phyloP scores from a whole-genome alignment of 2,329 filamentous ascomycete genomes.

The Onygena corvina region DNA sequence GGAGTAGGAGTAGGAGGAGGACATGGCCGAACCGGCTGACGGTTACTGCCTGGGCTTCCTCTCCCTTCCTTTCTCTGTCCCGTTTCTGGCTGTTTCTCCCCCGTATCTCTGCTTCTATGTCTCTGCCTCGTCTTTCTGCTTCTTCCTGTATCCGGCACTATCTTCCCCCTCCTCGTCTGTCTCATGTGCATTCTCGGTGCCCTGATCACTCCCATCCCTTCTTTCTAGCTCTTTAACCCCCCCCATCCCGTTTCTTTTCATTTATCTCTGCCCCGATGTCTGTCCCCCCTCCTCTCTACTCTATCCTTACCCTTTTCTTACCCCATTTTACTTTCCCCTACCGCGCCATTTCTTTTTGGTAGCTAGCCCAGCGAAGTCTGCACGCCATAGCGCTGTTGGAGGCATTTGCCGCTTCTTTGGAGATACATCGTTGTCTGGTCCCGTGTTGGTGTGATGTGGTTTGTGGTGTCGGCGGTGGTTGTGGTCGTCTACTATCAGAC shows the following conservation, averaged over 20 bases:
- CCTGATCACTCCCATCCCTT: background rate
- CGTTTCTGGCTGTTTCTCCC: background rate
- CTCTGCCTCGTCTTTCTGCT: background rate
- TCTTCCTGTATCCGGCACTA: background rate
- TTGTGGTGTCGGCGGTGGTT: background rate
- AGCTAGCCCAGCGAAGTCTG: background rate
- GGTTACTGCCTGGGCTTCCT: slow-evolving; percentile 8
- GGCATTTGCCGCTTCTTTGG: background rate
- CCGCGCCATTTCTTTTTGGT: background rate
- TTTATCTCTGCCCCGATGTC: background rate
- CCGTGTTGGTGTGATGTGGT: background rate
- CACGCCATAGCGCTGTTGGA: slow-evolving; percentile 3
- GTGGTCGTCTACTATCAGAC: no score
- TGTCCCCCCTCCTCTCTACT: background rate
- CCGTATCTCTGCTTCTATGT: background rate
- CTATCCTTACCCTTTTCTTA: background rate
- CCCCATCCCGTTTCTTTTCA: background rate
- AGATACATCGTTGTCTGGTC: background rate
- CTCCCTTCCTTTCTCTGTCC: no score
- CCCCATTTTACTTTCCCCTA: background rate
- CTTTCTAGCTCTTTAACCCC: background rate
- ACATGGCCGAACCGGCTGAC: slow-evolving; percentile 13
- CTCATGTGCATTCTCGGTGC: background rate
- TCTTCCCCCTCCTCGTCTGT: background rate
- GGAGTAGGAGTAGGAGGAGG: no score